Evolutionary conservation across 2,329 filamentous ascomycete species (phyloP).

Genomic region (Scleromitrula shiraiana): DNA sequence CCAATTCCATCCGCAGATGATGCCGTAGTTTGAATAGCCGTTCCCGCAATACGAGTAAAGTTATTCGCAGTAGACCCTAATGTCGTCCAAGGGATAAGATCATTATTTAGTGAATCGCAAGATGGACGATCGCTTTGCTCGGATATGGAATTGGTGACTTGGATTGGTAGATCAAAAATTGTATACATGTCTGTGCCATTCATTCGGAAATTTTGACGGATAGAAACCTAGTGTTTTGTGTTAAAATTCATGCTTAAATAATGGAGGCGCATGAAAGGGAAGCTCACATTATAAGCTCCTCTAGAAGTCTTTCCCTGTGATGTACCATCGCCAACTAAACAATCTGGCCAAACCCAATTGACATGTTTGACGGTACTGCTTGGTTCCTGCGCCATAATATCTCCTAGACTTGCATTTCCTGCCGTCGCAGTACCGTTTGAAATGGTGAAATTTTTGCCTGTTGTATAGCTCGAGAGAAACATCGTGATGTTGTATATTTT

Average conservation of each 20-base stretch:
- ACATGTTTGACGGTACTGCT: slow-evolving; percentile 67
- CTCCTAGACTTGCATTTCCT: slow-evolving; percentile 46
- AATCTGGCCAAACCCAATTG: slow-evolving; percentile 64
- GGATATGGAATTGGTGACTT: slow-evolving; percentile 57
- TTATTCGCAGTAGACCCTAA: slow-evolving; percentile 33
- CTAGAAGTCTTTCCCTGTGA: slow-evolving; percentile 39
- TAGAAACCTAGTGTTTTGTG: slow-evolving; percentile 45
- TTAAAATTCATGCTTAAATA: background rate
- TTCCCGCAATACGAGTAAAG: slow-evolving; percentile 25
- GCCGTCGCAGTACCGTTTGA: slow-evolving; percentile 50
- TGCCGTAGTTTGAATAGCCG: slow-evolving; percentile 27
- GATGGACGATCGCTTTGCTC: slow-evolving; percentile 34
- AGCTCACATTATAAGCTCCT: slow-evolving; percentile 51
- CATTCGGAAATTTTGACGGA: slow-evolving; percentile 61
- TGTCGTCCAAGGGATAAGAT: slow-evolving; percentile 39
- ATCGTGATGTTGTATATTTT: slow-evolving; percentile 57
- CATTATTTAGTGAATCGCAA: slow-evolving; percentile 46
- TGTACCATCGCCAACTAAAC: slow-evolving; percentile 50
- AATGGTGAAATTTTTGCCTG: slow-evolving; percentile 59
- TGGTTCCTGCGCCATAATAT: slow-evolving; percentile 56
- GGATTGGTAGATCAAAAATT: slow-evolving; percentile 62
- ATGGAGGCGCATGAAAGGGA: background rate
- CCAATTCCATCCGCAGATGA: slow-evolving; percentile 30
- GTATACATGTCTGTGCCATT: slow-evolving; percentile 59
- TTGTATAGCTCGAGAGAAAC: slow-evolving; percentile 58